These are phyloP conservation scores for Chlamydomonas sp. DNA, from an alignment of 139 green algal genomes.

Conservation along the genomic window DNA sequence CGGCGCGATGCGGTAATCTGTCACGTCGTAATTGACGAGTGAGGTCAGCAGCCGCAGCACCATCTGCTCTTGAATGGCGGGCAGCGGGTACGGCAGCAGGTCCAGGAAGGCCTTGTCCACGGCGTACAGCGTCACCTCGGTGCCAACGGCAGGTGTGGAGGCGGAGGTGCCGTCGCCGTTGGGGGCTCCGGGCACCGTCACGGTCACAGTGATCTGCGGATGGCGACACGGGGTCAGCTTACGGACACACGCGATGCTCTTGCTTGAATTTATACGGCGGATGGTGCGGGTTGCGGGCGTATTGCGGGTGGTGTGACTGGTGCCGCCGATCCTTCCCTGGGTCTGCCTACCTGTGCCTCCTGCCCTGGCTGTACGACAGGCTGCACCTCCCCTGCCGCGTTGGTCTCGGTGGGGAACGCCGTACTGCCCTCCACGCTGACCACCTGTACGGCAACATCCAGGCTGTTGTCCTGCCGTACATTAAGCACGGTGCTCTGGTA, in stretches of 20 bases:
- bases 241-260: too few species aligned
- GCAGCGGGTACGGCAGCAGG: slow-evolving; percentile 60
- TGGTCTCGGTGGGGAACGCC: background rate
- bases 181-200: too few species aligned
- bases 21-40: background rate
- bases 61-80: background rate
- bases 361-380: background rate
- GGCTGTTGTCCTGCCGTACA: slow-evolving; percentile 1
- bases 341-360: background rate
- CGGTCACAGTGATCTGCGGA: too few species aligned
- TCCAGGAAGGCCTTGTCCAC: slow-evolving; percentile 69
- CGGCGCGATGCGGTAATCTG: slow-evolving; percentile 17
- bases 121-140: slow-evolving; percentile 57
- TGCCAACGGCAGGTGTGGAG: too few species aligned
- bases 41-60: background rate
- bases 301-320: too few species aligned
- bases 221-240: too few species aligned
- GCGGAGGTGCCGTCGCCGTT: too few species aligned
- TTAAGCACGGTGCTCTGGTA: background rate
- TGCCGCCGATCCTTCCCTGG: background rate
- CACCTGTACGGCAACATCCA: slow-evolving; percentile 12
- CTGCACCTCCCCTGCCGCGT: background rate
- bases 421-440: background rate
- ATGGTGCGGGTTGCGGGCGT: too few species aligned
- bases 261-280: too few species aligned